phyloP scores from a whole-genome alignment of 805 yeast species.

The Wickerhamiella qilinensis region DNA sequence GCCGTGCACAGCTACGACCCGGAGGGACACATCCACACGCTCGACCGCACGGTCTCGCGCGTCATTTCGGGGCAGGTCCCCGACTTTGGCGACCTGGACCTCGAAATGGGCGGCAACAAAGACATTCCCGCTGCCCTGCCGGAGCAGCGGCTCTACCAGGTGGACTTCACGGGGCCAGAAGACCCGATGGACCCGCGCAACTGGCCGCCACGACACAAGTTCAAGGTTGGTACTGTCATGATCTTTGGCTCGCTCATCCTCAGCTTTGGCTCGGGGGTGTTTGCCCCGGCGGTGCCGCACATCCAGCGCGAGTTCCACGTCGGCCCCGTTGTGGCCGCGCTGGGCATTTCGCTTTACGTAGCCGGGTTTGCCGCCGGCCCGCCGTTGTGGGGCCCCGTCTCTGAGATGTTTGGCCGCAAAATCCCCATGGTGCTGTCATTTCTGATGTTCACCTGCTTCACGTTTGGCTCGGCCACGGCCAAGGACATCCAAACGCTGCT shows the following conservation, averaged over 20 bases:
- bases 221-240: not conserved
- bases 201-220: not conserved
- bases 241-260: not conserved
- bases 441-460: conserved; percentile 22
- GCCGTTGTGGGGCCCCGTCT: conserved; percentile 44
- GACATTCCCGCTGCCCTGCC: conserved; percentile 4
- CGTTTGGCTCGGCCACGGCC: conserved; percentile 36
- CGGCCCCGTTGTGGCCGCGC: conserved; percentile 27
- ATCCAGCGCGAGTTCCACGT: not conserved
- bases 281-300: conserved; percentile 26
- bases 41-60: too few species aligned
- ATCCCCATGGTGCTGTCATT: conserved; percentile 26
- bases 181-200: not conserved
- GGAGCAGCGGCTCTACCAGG: conserved; percentile 5
- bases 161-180: conserved; percentile 1
- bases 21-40: too few species aligned
- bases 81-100: not conserved
- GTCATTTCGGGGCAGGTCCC: too few species aligned
- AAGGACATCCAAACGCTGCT: conserved; percentile 34
- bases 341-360: conserved; percentile 43
- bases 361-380: conserved; percentile 59
- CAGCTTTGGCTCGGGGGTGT: not conserved
- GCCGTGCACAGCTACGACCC: too few species aligned
- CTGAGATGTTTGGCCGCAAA: conserved; percentile 38
- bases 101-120: conserved; percentile 4